Percentiles rank a stretch among this genome's conserved stretches.
These are phyloP conservation scores for Cyanodermella asteris DNA, from an alignment of 2,329 filamentous ascomycete species.

Conservation along the genomic window DNA sequence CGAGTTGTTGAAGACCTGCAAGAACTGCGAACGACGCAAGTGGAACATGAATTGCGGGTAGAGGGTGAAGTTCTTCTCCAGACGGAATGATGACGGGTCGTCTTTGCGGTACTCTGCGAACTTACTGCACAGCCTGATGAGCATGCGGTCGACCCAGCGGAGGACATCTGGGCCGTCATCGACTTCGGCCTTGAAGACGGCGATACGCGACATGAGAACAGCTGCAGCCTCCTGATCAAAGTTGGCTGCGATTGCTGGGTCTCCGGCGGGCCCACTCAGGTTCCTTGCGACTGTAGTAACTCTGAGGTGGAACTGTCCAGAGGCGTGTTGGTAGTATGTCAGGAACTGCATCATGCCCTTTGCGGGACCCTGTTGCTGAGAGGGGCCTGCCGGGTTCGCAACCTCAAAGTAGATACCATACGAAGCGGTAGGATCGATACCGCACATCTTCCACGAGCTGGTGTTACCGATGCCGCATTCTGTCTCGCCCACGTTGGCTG, in stretches of 20 bases:
- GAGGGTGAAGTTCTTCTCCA: slow-evolving; percentile 97
- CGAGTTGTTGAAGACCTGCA: slow-evolving; percentile 98
- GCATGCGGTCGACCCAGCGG: slow-evolving; percentile 95
- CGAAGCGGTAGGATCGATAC: slow-evolving; percentile 79
- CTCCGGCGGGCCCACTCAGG: slow-evolving; percentile 78
- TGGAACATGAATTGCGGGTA: slow-evolving; percentile 99
- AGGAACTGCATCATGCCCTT: slow-evolving; percentile 96
- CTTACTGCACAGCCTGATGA: slow-evolving; percentile 84
- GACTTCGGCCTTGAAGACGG: slow-evolving; percentile 95
- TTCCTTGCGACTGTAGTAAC: slow-evolving; percentile 87
- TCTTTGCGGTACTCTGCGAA: slow-evolving; percentile 98
- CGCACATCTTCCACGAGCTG: slow-evolving; percentile 99
- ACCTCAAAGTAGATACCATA: slow-evolving; percentile 98
- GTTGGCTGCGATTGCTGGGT: slow-evolving; percentile 84
- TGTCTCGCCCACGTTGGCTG: slow-evolving; percentile 85
- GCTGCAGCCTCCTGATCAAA: slow-evolving; percentile 97
- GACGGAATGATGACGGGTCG: slow-evolving; percentile 83
- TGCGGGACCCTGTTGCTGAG: slow-evolving; percentile 64
- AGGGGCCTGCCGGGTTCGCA: slow-evolving; percentile 72
- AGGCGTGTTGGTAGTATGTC: slow-evolving; percentile 95
- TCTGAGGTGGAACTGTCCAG: slow-evolving; percentile 83
- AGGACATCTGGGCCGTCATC: slow-evolving; percentile 97
- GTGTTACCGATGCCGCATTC: slow-evolving; percentile 98
- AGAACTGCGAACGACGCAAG: slow-evolving; percentile 82
- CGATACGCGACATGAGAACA: slow-evolving; percentile 96